Evolutionary conservation across 1,139 yeast genomes (phyloP), one percentile per base, ranked within the genome.

Genomic region (Tardiomyces blankii): DNA sequence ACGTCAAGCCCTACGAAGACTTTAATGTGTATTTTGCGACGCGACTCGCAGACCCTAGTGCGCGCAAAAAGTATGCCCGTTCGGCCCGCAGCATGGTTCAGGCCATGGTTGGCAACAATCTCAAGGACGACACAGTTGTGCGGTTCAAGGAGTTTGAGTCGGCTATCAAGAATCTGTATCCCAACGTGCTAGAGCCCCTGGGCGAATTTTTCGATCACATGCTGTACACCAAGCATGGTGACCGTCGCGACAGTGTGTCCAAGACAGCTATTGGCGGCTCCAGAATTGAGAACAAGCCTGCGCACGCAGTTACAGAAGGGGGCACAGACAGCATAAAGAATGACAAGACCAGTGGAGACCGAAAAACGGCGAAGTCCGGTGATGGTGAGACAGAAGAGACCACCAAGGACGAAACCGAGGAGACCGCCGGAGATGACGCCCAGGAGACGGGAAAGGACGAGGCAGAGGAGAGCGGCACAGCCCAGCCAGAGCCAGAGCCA

Each of bases 131-230:
- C 11, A 16, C 9, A 12, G 39, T 13, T 6, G 18, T 46, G 40
- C 42, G 46, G 14, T 59, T 42, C 41, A 35, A 38, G 9, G 49
- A 51, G 41, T 60, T 60, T 44, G 40, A 50, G 39, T 43, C 41
- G 5, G 55, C 55, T 1, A 45, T 52, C 18, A 39, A 41, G 4
- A 41, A 43, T 7, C 42, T 51, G n/a, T 56, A 49, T 39, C 62
- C 63, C 7, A 49, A 54, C 27, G 40, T 60, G 8, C 45, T 60
- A 18, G 48, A 51, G 3, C 57, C 62, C 0, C 46, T 58, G 12
- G 58, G 58, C 2, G 47, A 42, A 3, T 43, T 61, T 4, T 58
- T 57, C 44, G 61, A 57, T 18, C 53, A 51, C 14, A 44, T 58
- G n/a, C 48, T 59, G 18, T 56, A 16, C 14, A 38, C 8, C 2